Base-by-base conservation (phyloP, 129 eudicot species). In the Silybum marianum region DNA sequence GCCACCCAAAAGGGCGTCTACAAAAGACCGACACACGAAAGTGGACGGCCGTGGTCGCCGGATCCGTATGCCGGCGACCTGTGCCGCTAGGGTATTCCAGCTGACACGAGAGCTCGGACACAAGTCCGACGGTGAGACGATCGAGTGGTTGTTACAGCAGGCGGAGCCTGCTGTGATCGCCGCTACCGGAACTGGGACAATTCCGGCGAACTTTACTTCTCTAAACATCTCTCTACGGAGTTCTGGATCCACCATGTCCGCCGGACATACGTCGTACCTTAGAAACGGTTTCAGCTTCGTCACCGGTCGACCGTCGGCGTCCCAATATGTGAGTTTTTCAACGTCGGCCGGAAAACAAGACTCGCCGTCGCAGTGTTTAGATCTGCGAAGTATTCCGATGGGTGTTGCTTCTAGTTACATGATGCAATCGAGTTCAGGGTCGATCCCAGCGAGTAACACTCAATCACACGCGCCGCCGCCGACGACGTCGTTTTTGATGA, bases 1-100 rank as follows among this genome's bases (percentile, higher is more conserved):
- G 9, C 87, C 77, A 9, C 88, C 89, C 0, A 90, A 90, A 12
- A 72, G 94, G 34, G 68, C 88, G 0, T 78, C 90, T 6, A 86
- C 94, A 8, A 90, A 90, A 24, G 94, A 90, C 83, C 71, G 93
- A 23, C 96, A 88, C 79, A 88, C 95, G 1, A 90, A 90, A 24
- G 94, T 90, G 6, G 94, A 90, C 38, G 93, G 93, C 54, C 90
- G 94, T 2, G 95, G 92, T 63, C 87, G 96, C 16, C 79, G 96
- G 87, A 91, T 89, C 85, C 90, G 96, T 40, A 91, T 91, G 96
- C 96, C 96, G 1, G 96, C 96, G 11, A 38, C 85, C 9, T 91
- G 96, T 73, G 96, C 96, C 23, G 96, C 96, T 25, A 79, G 96
- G 80, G 96, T 91, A 23, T 90, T 90, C 39, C 95, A 90, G 89